Percentiles rank a stretch among this genome's conserved stretches.
phyloP scores from a whole-genome alignment of 164 flowering plant species.

The Stephania yunnanensis region DNA sequence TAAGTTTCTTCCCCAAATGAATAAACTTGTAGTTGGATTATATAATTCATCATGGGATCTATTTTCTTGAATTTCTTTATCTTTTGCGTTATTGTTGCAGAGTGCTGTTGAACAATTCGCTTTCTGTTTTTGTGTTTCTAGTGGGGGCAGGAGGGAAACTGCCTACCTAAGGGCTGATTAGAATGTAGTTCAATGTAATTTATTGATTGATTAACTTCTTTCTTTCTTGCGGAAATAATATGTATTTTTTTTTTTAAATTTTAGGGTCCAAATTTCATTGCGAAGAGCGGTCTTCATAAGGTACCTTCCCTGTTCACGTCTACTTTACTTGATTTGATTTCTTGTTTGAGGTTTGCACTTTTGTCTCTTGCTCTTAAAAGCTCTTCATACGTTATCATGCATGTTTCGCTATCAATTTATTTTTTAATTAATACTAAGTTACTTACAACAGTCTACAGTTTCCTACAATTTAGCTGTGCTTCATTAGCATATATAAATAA shows the following conservation, averaged over 20 bases:
- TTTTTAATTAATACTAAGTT: no score
- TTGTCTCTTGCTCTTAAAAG: background rate
- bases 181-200: background rate
- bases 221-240: conserved; percentile 5
- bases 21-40: no score
- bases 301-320: conserved; percentile 24
- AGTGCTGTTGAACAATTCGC: background rate
- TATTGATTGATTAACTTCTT: background rate
- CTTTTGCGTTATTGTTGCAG: background rate
- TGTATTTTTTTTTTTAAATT: conserved; percentile 6
- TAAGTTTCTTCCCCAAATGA: no score
- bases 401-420: background rate
- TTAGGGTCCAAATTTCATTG: conserved; percentile 62
- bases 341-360: background rate
- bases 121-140: background rate
- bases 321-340: background rate
- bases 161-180: no score
- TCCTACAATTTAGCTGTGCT: background rate
- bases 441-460: no score
- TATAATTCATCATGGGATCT: background rate
- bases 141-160: no score
- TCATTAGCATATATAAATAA: background rate
- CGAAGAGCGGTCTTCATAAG: conserved; percentile 66
- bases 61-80: background rate
- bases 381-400: background rate